Percentiles rank a stretch among this genome's conserved stretches.
These are phyloP conservation scores for Alternaria triticimaculans DNA, from an alignment of 2,329 filamentous ascomycete species.

Conservation along the genomic window DNA sequence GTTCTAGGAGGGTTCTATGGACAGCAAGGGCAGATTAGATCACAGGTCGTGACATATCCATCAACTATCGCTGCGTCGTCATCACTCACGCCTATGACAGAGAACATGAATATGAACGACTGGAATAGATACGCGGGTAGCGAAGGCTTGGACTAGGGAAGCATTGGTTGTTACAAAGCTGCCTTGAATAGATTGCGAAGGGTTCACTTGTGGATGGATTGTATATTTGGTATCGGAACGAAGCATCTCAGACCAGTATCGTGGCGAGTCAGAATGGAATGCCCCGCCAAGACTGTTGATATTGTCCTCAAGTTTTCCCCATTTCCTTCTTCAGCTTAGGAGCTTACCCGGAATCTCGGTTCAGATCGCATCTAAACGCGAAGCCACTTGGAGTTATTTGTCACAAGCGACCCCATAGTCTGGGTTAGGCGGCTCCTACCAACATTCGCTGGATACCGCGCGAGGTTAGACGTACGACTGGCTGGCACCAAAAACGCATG, in stretches of 20 bases:
- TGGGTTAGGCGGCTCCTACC: neutral
- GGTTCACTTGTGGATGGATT: neutral
- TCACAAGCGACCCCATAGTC: neutral
- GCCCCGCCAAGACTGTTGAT: too few relatives aligned
- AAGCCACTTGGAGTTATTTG: neutral
- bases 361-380: neutral
- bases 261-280: neutral
- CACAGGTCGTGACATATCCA: neutral
- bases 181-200: neutral
- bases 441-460: neutral
- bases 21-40: neutral
- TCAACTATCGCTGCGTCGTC: neutral
- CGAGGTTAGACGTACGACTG: neutral
- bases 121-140: neutral
- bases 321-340: neutral
- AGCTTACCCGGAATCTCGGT: neutral
- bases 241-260: neutral
- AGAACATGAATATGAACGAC: conserved; percentile 1
- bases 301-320: neutral
- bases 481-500: neutral
- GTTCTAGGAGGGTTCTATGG: neutral
- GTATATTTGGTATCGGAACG: neutral
- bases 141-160: neutral
- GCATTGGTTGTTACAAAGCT: neutral
- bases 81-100: neutral